Conservation (phyloP, 352 stramenopile genomes). For the Phytophthora chlamydospora region DNA sequence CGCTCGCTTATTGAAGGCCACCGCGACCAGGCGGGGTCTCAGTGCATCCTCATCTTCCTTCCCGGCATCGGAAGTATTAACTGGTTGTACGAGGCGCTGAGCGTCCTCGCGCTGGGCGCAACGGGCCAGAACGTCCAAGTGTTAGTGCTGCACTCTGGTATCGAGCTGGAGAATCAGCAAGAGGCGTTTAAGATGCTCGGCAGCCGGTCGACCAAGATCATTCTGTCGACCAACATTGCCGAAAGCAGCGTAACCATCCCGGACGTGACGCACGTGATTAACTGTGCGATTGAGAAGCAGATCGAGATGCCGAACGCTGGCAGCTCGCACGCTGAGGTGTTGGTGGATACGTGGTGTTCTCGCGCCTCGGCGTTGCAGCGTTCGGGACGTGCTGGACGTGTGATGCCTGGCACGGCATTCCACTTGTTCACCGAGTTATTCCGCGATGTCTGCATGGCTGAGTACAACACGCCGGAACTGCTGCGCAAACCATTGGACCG, state of each 20-base stretch:
- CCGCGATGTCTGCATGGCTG: conserved; percentile 65
- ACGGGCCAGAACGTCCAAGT: conserved; percentile 46
- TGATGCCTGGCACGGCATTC: conserved; percentile 92
- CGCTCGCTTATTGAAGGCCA: conserved; percentile 58
- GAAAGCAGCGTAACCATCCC: conserved; percentile 97
- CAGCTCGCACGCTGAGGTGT: conserved; percentile 70
- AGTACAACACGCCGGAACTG: conserved; percentile 84
- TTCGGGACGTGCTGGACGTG: conserved; percentile 90
- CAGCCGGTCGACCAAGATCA: conserved; percentile 87
- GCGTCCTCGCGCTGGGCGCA: conserved; percentile 26
- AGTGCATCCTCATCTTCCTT: conserved; percentile 96
- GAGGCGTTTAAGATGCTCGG: conserved; percentile 62
- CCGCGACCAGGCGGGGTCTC: conserved; percentile 37
- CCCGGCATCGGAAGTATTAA: conserved; percentile 95
- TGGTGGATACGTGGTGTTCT: conserved; percentile 93
- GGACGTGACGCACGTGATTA: conserved; percentile 91
- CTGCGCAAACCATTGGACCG: conserved; percentile 84
- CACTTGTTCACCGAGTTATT: conserved; percentile 89
- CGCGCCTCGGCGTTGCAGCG: conserved; percentile 90
- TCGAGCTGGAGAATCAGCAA: conserved; percentile 82
- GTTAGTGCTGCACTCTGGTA: conserved; percentile 70
- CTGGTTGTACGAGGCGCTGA: conserved; percentile 79
- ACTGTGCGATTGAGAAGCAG: conserved; percentile 85
- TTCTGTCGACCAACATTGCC: conserved; percentile 96
- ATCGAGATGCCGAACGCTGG: conserved; percentile 81